A percentile compares a stretch with the other conserved stretches of the same genome.
phyloP scores from a whole-genome alignment of 768 basidiomycete genomes.

The Termitomyces sp. region DNA sequence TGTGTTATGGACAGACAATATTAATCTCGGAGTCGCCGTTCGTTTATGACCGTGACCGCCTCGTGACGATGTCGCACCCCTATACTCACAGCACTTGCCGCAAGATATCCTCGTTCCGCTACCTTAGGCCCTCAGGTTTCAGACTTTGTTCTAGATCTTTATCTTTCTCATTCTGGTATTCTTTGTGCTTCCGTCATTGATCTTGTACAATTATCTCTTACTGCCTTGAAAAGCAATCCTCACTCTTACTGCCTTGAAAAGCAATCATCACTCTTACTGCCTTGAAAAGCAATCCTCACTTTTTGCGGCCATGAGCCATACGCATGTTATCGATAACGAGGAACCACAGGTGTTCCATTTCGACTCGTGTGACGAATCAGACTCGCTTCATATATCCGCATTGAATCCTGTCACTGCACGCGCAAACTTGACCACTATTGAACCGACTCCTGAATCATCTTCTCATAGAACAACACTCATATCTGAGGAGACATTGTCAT shows the following conservation, averaged over 20 bases:
- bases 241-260: slow-evolving; percentile 2
- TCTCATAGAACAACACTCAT: slow-evolving; percentile 23
- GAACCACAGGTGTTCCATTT: slow-evolving; percentile 41
- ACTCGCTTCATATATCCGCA: slow-evolving; percentile 3
- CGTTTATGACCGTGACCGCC: slow-evolving; percentile 8
- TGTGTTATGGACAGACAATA: too few species aligned
- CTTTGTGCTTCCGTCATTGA: slow-evolving; percentile 12
- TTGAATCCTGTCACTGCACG: slow-evolving; percentile 7
- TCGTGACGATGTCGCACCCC: slow-evolving; percentile 10
- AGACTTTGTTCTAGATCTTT: slow-evolving; percentile 17
- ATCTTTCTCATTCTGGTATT: background rate
- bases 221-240: background rate
- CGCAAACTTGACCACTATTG: slow-evolving; percentile 1
- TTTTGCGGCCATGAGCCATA: slow-evolving; percentile 23
- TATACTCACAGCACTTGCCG: slow-evolving; percentile 16
- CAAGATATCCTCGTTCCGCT: slow-evolving; percentile 26
- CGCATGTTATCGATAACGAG: slow-evolving; percentile 49
- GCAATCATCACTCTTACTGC: background rate
- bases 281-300: background rate
- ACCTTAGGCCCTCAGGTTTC: slow-evolving; percentile 20
- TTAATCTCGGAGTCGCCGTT: too few species aligned
- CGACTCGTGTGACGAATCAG: slow-evolving; percentile 35
- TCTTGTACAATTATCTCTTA: slow-evolving; percentile 11
- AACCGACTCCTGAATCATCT: slow-evolving; percentile 16
- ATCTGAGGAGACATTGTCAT: slow-evolving; percentile 20